Conservation (phyloP, 805 yeast species). For the Wickerhamiella brachini region DNA sequence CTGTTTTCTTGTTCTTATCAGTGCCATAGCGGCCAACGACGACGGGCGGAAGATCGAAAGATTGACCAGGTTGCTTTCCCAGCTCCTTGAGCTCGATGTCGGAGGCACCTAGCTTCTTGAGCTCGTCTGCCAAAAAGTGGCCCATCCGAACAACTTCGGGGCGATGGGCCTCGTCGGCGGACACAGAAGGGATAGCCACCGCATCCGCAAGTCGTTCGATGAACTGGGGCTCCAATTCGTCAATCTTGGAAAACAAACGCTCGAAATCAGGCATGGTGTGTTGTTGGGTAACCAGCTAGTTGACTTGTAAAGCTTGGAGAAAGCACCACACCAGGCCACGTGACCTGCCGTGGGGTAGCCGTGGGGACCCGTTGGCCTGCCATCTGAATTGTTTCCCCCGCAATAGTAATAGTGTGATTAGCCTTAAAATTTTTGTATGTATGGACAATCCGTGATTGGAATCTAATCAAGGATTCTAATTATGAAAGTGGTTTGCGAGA, state of each 20-base stretch:
- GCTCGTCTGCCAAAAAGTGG: conserved; percentile 57
- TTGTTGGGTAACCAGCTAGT: neutral
- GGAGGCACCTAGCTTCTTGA: conserved; percentile 57
- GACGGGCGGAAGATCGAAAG: conserved; percentile 77
- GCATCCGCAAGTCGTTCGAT: conserved; percentile 46
- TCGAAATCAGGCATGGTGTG: conserved; percentile 12
- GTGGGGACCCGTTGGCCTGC: no score
- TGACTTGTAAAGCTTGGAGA: neutral
- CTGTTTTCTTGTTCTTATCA: conserved; percentile 74
- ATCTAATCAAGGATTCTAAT: no score
- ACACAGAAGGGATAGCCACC: conserved; percentile 90
- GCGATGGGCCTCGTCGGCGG: conserved; percentile 78
- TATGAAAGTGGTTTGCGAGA: no score
- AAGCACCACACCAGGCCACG: neutral
- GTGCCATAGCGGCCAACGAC: conserved; percentile 80
- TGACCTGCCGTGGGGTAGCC: neutral
- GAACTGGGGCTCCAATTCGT: conserved; percentile 61
- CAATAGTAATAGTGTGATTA: no score
- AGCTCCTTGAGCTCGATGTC: conserved; percentile 73
- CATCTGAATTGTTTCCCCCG: no score
- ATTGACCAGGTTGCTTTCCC: conserved; percentile 65
- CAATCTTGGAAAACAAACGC: conserved; percentile 43
- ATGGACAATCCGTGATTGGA: no score
- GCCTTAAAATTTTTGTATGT: no score
- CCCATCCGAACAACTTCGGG: conserved; percentile 87